Base-by-base conservation (phyloP, 106 monocot species). In the Hemerocallis citrina region DNA sequence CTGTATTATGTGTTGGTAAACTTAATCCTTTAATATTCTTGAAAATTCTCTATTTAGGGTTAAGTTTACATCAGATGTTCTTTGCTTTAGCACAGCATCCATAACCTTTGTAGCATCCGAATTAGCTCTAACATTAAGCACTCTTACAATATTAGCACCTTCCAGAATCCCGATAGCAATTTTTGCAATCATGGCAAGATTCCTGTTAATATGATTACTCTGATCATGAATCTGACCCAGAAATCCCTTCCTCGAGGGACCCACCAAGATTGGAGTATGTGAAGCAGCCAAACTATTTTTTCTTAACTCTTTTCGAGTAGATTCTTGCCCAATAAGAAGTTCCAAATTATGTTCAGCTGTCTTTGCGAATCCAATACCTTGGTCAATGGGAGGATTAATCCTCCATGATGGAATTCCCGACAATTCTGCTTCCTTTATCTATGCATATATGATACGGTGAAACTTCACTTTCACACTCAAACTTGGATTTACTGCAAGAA, bases 341-440 rank as follows among this genome's bases (percentile, higher is more conserved):
- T 95, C 72, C 68, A 86, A 61, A 52, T 95, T 86, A 7, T 90
- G 86, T 20, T 78, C 65, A 7, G 52, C 61, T 24, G 65, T 77
- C 79, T 95, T 95, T 3, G 95, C 80, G 52, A 95, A 95, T 2
- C 95, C 89, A 54, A 95, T 76, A 21, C 95, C 95, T 12, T 89
- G 94, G 34, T 95, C 95, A 22, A 86, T 10, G n/a, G n/a, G n/a
- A n/a, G n/a, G n/a, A 1, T 86, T 77, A 30, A 95, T 76, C 59
- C 83, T 80, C 95, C 95, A 95, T 28, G 81, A 66, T 2, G 95
- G 95, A 52, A 95, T 84, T 9, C 89, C 90, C 13, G 77, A 73
- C 7, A 70, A 13, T 59, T 90, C 95, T 28, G 95, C 95, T 60
- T 86, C 59, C 16, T 56, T 75, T 33, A 90, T 52, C 17, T 74